phyloP scores from a whole-genome alignment of 441 rosid species.

The Corymbia calophylla region DNA sequence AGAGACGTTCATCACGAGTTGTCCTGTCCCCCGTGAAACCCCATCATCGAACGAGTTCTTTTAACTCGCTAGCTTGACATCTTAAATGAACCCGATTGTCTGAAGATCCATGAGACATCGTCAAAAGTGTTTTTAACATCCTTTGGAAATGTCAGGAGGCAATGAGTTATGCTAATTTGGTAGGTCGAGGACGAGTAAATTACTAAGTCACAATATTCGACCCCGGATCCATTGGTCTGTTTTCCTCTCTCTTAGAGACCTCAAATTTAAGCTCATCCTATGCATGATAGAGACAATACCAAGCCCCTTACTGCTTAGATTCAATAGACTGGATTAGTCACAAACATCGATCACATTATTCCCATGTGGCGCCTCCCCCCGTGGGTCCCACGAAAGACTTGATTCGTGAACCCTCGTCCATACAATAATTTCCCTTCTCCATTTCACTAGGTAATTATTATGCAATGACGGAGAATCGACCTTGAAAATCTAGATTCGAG shows the following conservation, averaged over 20 bases:
- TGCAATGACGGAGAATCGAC: neutral
- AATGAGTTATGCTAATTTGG: neutral
- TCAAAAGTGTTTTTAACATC: neutral
- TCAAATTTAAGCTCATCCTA: neutral
- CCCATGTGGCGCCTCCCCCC: neutral
- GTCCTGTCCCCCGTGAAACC: neutral
- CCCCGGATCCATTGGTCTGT: neutral
- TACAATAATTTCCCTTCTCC: neutral
- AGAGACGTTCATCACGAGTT: neutral
- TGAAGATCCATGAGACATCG: neutral
- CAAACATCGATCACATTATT: neutral
- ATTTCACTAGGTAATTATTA: neutral
- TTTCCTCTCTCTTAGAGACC: neutral
- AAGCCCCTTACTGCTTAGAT: neutral
- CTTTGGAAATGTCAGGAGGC: neutral
- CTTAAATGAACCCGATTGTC: accelerated
- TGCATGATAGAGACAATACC: neutral
- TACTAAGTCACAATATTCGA: neutral
- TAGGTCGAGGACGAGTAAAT: neutral
- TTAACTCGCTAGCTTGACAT: neutral
- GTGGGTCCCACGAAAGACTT: neutral
- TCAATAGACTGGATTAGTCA: neutral
- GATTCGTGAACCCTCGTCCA: neutral
- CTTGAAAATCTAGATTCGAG: neutral
- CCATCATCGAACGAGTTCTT: too few relatives aligned